These are phyloP conservation scores for Plasmodium cynomolgi DNA, from an alignment of 169 alveolate genomes.

Conservation along the genomic window DNA sequence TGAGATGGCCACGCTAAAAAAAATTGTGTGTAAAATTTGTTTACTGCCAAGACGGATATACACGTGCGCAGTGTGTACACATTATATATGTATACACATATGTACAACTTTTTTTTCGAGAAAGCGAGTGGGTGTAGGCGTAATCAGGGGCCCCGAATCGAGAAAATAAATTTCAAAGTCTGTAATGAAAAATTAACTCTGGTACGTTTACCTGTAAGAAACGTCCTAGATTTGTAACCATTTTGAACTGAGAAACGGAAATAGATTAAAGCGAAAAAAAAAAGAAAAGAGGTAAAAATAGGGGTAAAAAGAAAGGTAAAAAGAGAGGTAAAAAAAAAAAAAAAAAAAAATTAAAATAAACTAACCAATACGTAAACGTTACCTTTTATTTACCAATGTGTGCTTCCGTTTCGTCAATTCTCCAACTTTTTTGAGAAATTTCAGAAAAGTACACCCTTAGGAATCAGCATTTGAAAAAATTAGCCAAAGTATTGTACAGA, in stretches of 20 bases:
- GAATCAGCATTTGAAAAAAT: neutral
- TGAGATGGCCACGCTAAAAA: neutral
- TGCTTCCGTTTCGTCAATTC: neutral
- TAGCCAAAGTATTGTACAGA: neutral
- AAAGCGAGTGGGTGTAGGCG: neutral
- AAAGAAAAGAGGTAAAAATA: neutral
- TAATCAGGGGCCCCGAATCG: neutral
- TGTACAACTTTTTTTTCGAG: neutral
- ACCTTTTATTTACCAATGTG: neutral
- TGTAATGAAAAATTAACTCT: neutral
- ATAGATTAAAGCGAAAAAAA: neutral
- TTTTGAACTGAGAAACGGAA: neutral
- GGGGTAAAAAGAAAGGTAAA: neutral
- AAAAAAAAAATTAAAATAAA: no score
- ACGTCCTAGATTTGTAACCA: conserved; percentile 15
- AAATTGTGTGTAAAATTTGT: neutral
- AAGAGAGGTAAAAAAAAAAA: neutral
- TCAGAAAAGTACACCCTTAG: neutral
- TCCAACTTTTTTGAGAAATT: neutral
- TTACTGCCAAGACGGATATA: neutral
- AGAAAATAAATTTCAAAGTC: neutral
- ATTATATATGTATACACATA: neutral
- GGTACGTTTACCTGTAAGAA: neutral
- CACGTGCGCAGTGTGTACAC: no score
- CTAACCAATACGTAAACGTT: neutral